Evolutionary conservation across 1,284 basidiomycete genomes (phyloP).

Genomic region (Naganishia sp.): DNA sequence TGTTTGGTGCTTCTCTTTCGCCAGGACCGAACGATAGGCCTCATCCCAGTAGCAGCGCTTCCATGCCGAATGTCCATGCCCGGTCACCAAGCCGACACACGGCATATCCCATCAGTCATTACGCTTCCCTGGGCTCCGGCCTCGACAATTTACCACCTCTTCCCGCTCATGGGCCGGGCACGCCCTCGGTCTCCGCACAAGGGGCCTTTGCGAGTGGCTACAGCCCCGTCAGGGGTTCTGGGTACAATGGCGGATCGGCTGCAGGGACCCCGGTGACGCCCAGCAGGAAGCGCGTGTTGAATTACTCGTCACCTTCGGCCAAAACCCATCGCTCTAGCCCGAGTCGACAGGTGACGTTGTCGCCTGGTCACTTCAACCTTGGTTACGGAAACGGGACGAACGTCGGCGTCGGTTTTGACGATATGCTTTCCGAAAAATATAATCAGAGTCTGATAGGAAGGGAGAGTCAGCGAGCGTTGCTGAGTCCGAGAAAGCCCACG

Average conservation of each 20-base stretch:
- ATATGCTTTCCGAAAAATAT: conserved; percentile 76
- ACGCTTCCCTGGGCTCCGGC: not conserved
- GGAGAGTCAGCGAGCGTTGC: conserved; percentile 77
- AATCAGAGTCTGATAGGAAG: conserved; percentile 86
- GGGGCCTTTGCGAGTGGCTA: conserved; percentile 30
- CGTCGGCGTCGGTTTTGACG: conserved; percentile 52
- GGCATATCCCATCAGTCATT: conserved; percentile 37
- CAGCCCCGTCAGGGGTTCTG: conserved; percentile 14
- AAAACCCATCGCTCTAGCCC: conserved; percentile 37
- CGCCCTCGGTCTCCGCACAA: conserved; percentile 13
- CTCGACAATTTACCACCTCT: conserved; percentile 7
- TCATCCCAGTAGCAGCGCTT: conserved; percentile 35
- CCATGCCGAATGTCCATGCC: conserved; percentile 39
- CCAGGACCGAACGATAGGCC: conserved; percentile 30
- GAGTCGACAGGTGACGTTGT: conserved; percentile 35
- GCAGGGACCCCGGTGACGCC: conserved; percentile 24
- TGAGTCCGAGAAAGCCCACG: conserved; percentile 77
- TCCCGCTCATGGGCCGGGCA: conserved; percentile 18
- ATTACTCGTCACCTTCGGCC: conserved; percentile 37
- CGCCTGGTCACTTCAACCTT: conserved; percentile 33
- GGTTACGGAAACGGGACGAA: conserved; percentile 26
- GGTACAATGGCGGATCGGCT: not conserved
- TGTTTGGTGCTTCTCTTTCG: conserved; percentile 29
- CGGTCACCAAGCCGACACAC: conserved; percentile 43
- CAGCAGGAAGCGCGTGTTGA: conserved; percentile 37